These are phyloP conservation scores for Heterococcus sp. DNA, from an alignment of 108 stramenopile genomes.

Conservation along the genomic window DNA sequence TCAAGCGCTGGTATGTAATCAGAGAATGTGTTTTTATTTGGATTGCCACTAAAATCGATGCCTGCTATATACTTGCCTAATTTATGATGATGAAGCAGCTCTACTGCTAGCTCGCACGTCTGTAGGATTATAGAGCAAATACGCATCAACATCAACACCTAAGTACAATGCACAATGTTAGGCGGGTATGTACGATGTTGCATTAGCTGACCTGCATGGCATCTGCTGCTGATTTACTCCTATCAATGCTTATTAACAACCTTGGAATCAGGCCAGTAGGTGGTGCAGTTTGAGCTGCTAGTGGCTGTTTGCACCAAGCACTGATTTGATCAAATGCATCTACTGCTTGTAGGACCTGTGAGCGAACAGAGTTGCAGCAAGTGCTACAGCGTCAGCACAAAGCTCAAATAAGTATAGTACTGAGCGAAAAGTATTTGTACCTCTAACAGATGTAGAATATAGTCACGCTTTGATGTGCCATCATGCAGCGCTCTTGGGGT, in stretches of 20 bases:
- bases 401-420: conserved; percentile 64
- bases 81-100: conserved; percentile 28
- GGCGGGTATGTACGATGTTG: too few species aligned
- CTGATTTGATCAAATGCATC: not conserved
- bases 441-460: not conserved
- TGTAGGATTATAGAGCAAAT: too few species aligned
- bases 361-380: conserved; percentile 17
- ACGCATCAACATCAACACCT: too few species aligned
- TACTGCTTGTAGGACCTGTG: not conserved
- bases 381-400: conserved; percentile 59
- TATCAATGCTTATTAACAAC: conserved; percentile 71
- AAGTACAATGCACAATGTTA: too few species aligned
- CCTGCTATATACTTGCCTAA: conserved; percentile 63
- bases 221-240: conserved; percentile 46
- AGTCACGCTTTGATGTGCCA: too few species aligned
- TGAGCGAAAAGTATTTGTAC: not conserved
- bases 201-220: conserved; percentile 62
- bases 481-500: too few species aligned
- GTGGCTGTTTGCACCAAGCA: not conserved
- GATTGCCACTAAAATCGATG: conserved; percentile 85
- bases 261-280: conserved; percentile 36
- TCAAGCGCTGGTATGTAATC: conserved; percentile 9
- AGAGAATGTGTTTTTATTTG: conserved; percentile 45
- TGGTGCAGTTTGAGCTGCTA: not conserved
- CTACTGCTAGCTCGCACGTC: conserved; percentile 63